phyloP scores from a whole-genome alignment of 257 asterid genomes.

The Oldenlandia corymbosa region DNA sequence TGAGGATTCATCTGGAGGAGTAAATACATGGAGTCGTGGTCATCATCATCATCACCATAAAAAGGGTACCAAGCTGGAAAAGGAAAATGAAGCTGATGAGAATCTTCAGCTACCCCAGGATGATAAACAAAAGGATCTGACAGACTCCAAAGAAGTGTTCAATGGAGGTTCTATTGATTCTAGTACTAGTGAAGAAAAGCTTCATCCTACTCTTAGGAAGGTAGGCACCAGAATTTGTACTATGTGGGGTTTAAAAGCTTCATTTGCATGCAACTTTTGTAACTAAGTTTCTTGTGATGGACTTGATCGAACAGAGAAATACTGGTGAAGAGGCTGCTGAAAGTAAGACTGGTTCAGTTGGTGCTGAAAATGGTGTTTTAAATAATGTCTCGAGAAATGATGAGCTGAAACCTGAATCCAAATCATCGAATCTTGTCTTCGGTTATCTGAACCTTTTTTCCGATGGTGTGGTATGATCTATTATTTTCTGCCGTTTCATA shows the following conservation, averaged over 20 bases:
- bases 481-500: background rate
- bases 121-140: slow-evolving; percentile 31
- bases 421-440: slow-evolving; percentile 78
- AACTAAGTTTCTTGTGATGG: slow-evolving; percentile 1
- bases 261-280: background rate
- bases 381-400: slow-evolving; percentile 28
- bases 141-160: slow-evolving; percentile 28
- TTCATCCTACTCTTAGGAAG: slow-evolving; percentile 52
- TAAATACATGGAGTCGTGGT: slow-evolving; percentile 42
- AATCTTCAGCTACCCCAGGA: slow-evolving; percentile 34
- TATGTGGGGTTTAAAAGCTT: background rate
- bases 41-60: slow-evolving; percentile 78
- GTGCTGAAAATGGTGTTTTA: slow-evolving; percentile 13
- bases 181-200: slow-evolving; percentile 29
- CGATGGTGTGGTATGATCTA: slow-evolving; percentile 85
- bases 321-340: slow-evolving; percentile 31
- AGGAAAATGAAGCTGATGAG: slow-evolving; percentile 41
- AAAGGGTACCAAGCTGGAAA: slow-evolving; percentile 42
- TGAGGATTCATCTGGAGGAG: slow-evolving; percentile 69
- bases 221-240: slow-evolving; percentile 38
- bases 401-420: slow-evolving; percentile 33
- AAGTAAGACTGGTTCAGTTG: slow-evolving; percentile 19
- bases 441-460: slow-evolving; percentile 96
- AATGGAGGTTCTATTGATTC: slow-evolving; percentile 31
- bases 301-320: slow-evolving; percentile 54